Evolutionary conservation across 176 grass and related monocot species (phyloP), one percentile per base, ranked within the genome.

Genomic region (Ensete glaucum): DNA sequence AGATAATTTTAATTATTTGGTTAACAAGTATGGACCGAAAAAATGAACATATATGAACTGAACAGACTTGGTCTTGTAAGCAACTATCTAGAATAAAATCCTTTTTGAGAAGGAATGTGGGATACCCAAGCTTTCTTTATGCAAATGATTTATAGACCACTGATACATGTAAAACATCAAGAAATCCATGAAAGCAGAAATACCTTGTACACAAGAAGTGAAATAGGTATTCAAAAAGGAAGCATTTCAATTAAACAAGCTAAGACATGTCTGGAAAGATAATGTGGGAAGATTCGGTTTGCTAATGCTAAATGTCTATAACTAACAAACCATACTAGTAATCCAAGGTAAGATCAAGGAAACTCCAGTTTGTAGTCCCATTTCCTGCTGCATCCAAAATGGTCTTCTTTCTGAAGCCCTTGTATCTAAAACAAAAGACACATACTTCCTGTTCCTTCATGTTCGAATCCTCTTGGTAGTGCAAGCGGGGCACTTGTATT

Each of bases 401-500:
- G 43, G 15, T 51, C 1, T 52, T 14, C 5, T 71, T 50, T 71
- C 34, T 11, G 49, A 71, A 71, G 43, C 48, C 1, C 65, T 25
- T 67, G 34, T 34, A 21, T 51, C 49, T 52, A 9, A 71, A 19
- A 14, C 22, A 51, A 52, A 71, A 71, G 5, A 71, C 21, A 49
- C 43, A 71, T 20, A 3, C 34, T 51, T 21, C 49, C 50, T 52
- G 48, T 52, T 20, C 9, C 34, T 52, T 65, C 63, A 71, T 51
- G 34, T 26, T 52, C 68, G 43, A 49, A 17, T n/a, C 68, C 68
- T 71, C 68, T 71, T 71, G 16, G 17, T 53, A 51, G 48, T 71
- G 34, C 68, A 71, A 51, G 68, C 68, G 52, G 68, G 68, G 68
- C 68, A 71, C 26, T 71, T 71, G 68, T 71, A 71, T 8, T 71